Base-by-base conservation (phyloP, 345 rosid species). In the Hibiscus mutabilis region DNA sequence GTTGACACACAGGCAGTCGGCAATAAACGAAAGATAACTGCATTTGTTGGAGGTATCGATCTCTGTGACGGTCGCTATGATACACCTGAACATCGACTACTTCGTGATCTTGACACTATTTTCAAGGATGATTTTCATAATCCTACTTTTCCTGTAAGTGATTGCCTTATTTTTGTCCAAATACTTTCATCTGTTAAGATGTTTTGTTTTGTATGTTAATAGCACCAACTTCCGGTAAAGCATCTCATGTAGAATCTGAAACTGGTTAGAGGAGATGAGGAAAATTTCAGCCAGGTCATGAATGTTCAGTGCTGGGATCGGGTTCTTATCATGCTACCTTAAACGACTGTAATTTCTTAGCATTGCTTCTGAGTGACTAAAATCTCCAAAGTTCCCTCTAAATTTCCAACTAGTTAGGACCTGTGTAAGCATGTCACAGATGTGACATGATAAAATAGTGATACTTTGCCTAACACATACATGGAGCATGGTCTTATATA, bases 51-150 rank as follows among this genome's bases (percentile, higher is more conserved):
- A 79, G 98, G 98, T 76, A 68, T 91, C 6, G 98, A 94, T 82
- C 91, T 94, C 1, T 94, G 97, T 79, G 93, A 94, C 67, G 98
- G 98, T 60, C 95, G 98, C 22, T 94, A 94, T 74, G 98, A 94
- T 75, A 94, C 98, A n/a, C 96, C 97, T 42, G 88, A 86, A 80
- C 98, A 94, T 27, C 87, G 97, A 60, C 73, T 94, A 35, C 83
- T 94, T 80, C 74, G 33, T 0, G 88, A 86, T 83, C 90, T 88
- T 46, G 84, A 88, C 73, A 82, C 92, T 70, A 70, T 83, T 52
- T 94, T 94, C 61, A 52, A 86, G 85, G 95, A 81, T 33, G 98
- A 94, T 79, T 87, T 88, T 78, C 95, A 85, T 79, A 91, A 91
- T 85, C 97, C 96, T 67, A 90, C 97, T 37, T 91, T 74, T 82